phyloP scores from a whole-genome alignment of 352 stramenopile species.

The Phytopythium litorale region DNA sequence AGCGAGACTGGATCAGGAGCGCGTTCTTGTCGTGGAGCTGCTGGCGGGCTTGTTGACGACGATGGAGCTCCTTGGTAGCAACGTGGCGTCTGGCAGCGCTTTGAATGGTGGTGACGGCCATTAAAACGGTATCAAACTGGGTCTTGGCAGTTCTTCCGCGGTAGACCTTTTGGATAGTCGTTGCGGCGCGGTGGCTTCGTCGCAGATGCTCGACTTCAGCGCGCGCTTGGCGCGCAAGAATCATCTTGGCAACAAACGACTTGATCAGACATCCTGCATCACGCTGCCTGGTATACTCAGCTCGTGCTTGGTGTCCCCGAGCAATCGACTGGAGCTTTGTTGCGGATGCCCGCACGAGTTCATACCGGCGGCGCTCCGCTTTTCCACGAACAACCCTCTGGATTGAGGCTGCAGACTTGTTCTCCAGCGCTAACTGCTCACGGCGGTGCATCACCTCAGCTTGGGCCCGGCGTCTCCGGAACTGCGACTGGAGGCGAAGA shows the following conservation, averaged over 20 bases:
- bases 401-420: slow-evolving; percentile 26
- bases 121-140: background rate
- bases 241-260: slow-evolving; percentile 16
- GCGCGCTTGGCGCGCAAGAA: slow-evolving; percentile 17
- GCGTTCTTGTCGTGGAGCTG: background rate
- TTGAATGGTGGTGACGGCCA: slow-evolving; percentile 3
- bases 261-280: slow-evolving; percentile 25
- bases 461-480: slow-evolving; percentile 28
- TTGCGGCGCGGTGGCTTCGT: background rate
- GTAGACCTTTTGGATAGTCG: slow-evolving; percentile 1
- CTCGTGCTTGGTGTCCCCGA: slow-evolving; percentile 23
- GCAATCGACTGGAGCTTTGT: slow-evolving; percentile 36
- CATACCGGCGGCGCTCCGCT: slow-evolving; percentile 29
- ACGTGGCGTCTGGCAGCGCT: background rate
- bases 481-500: slow-evolving; percentile 28
- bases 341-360: slow-evolving; percentile 18
- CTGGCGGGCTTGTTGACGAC: background rate
- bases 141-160: background rate
- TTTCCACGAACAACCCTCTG: slow-evolving; percentile 36
- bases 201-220: slow-evolving; percentile 3
- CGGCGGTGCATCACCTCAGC: slow-evolving; percentile 21
- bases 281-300: slow-evolving; percentile 20
- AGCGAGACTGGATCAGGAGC: slow-evolving; percentile 4
- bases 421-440: slow-evolving; percentile 17
- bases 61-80: background rate